phyloP scores from a whole-genome alignment of 495 filamentous ascomycete genomes.

The Hyaloscypha variabilis region DNA sequence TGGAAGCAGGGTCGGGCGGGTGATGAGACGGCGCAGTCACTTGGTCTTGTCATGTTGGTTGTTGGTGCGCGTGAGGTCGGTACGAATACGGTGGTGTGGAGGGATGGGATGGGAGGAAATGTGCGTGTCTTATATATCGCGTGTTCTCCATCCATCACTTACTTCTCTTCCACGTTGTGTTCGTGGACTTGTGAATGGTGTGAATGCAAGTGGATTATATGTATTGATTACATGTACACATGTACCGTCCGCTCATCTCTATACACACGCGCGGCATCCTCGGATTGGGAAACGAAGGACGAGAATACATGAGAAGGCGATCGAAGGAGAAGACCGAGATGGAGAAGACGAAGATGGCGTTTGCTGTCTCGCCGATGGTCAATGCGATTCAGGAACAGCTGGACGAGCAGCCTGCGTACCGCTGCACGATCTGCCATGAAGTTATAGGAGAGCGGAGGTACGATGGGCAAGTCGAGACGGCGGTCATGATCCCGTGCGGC shows the following conservation, averaged over 20 bases:
- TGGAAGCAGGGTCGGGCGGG: too few species aligned
- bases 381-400: not conserved
- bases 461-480: conserved; percentile 18
- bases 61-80: too few species aligned
- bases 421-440: conserved; percentile 25
- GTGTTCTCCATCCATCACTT: not conserved
- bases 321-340: not conserved
- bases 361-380: not conserved
- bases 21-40: not conserved
- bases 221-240: not conserved
- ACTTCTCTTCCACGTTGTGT: not conserved
- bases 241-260: not conserved
- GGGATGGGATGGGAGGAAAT: not conserved
- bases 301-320: not conserved
- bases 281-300: not conserved
- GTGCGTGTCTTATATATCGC: not conserved
- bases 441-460: not conserved
- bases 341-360: not conserved
- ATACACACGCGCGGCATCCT: not conserved
- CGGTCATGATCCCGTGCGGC: conserved; percentile 25
- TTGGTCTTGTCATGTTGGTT: not conserved
- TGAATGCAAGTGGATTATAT: not conserved
- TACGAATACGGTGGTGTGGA: not conserved
- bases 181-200: not conserved
- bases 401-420: not conserved